These are phyloP conservation scores for Dichotomocladium elegans DNA, from an alignment of 371 early-diverging fungal genomes.

Conservation along the genomic window DNA sequence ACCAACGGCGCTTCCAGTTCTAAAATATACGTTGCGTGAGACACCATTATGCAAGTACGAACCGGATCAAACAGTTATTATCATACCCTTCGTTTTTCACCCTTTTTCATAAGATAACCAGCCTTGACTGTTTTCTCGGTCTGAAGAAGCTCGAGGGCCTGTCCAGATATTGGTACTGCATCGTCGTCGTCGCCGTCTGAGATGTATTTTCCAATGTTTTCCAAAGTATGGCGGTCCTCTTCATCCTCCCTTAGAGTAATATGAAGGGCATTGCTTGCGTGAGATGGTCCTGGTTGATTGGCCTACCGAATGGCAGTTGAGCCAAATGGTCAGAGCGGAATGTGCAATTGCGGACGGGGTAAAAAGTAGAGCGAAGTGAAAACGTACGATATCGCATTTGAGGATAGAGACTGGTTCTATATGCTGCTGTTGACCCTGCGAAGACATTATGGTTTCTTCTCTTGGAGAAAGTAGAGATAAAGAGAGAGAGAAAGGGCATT, in stretches of 20 bases:
- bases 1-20: conserved; percentile 88
- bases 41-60: background rate
- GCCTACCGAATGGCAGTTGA: conserved; percentile 1
- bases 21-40: conserved; percentile 18
- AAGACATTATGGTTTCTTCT: too few species aligned
- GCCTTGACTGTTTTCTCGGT: conserved; percentile 64
- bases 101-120: conserved; percentile 76
- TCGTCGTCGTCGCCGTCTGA: conserved; percentile 53
- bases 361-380: too few species aligned
- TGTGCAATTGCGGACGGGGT: too few species aligned
- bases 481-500: too few species aligned
- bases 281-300: conserved; percentile 25
- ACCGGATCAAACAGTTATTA: background rate
- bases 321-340: too few species aligned
- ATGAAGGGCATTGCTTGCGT: too few species aligned
- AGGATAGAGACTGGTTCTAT: conserved; percentile 21
- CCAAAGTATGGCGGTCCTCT: conserved; percentile 23
- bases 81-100: conserved; percentile 69
- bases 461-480: too few species aligned
- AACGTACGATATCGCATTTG: conserved; percentile 8
- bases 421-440: conserved; percentile 9
- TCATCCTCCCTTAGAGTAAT: conserved; percentile 41
- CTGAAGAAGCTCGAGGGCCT: conserved; percentile 51
- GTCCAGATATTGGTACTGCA: conserved; percentile 39
- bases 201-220: conserved; percentile 5